Base-by-base conservation (phyloP, 768 basidiomycete species). In the Serendipita sp. region DNA sequence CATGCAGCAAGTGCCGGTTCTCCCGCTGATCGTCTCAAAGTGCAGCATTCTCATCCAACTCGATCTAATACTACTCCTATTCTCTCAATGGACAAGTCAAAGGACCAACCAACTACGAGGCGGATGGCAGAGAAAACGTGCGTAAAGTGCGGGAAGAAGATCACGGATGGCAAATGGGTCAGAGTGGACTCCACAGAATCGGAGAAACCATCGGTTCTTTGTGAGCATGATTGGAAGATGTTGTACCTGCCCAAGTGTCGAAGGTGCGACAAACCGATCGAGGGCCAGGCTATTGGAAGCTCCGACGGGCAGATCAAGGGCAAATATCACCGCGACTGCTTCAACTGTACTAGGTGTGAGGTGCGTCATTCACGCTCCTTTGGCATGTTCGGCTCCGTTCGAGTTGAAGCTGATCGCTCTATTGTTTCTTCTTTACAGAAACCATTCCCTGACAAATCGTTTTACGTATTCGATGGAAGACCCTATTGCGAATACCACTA, bases 211-310 rank as follows among this genome's bases (percentile, higher is more conserved):
- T 82, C 75, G 44, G 84, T 91, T 44, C 75, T 96, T 69, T 96
- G 94, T 73, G 94, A 93, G 71, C 75, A 74, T 70, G 94, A 93
- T 73, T 96, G 93, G 93, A 96, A 95, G 79, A 85, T 88, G 70
- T 88, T 94, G 85, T 96, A 95, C 76, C 75, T 96, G 67, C 93
- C 93, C 67, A 92, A 91, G 89, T 96, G 93, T 71, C 89, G 92
- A 38, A 81, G 92, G 51, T 97, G 93, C 73, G 83, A 82, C 70
- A 71, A 85, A 23, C 85, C 90, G 0, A 96, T 97, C 51, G 93
- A 96, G 76, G 91, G 84, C 66, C 86, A 87, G 68, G 93, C 92
- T 23, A 89, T 97, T 23, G 92, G 89, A 23, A 89, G 88, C 3
- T 83, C 87, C 11, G 93, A 97, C 71, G 93, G 93, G 1, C 93